Conservation (phyloP, 106 monocot genomes). For the Allium sativum region DNA sequence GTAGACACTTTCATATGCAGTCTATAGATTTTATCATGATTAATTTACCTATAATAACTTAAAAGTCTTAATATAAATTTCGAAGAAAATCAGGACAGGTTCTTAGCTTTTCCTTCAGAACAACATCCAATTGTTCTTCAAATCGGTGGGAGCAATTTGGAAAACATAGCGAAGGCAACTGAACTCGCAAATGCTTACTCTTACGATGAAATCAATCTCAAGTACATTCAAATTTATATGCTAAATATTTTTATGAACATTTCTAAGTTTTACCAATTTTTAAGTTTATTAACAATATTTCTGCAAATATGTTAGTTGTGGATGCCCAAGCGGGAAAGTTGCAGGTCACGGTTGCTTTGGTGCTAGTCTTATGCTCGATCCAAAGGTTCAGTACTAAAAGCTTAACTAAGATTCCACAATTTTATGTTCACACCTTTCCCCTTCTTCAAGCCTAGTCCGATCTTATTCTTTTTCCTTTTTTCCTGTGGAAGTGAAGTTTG, state of each 20-base stretch:
- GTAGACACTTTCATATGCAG: too few species aligned
- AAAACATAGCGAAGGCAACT: constrained; percentile 86
- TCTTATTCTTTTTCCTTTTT: constrained; percentile 3
- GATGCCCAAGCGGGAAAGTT: constrained; percentile 96
- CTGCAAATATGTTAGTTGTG: constrained; percentile 47
- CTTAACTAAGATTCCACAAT: background rate
- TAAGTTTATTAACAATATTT: background rate
- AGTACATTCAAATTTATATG: constrained; percentile 17
- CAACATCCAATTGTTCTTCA: constrained; percentile 97
- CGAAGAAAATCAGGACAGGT: constrained; percentile 62
- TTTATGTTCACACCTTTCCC: background rate
- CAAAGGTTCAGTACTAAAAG: constrained; percentile 46
- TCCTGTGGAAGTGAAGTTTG: constrained; percentile 47
- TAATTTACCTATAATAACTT: too few species aligned
- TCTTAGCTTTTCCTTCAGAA: constrained; percentile 72
- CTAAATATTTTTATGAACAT: too few species aligned
- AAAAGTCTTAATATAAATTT: background rate
- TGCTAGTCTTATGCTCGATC: constrained; percentile 86
- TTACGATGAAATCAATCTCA: constrained; percentile 93
- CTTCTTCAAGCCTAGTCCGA: constrained; percentile 4
- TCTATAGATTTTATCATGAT: too few species aligned
- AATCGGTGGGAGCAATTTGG: constrained; percentile 95
- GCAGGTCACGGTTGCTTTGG: constrained; percentile 99
- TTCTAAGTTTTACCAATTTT: constrained; percentile 3
- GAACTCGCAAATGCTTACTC: constrained; percentile 70